Evolutionary conservation across 345 rosid genomes (phyloP).

Genomic region (Citrus trifoliata): DNA sequence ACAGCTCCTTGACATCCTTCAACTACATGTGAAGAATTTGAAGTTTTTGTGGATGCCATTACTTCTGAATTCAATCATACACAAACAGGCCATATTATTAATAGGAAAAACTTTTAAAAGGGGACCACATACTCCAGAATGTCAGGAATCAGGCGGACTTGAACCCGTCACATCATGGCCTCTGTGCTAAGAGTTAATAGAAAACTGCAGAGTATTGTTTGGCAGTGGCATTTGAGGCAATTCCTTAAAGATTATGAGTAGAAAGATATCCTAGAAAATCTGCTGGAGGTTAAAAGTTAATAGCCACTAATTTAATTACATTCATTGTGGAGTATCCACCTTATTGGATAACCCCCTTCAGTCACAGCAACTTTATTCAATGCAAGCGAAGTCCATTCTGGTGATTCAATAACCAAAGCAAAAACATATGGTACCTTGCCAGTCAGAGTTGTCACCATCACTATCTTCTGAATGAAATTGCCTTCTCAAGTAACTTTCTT

Average conservation of each 20-base stretch:
- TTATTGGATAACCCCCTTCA: neutral
- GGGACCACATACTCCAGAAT: neutral
- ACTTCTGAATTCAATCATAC: neutral
- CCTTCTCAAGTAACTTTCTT: conserved; percentile 68
- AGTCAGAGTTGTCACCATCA: conserved; percentile 50
- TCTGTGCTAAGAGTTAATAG: neutral
- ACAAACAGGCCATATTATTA: neutral
- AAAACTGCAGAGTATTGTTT: neutral
- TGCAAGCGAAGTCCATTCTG: neutral
- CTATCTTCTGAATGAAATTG: conserved; percentile 54
- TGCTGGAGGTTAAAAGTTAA: neutral
- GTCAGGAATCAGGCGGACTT: neutral
- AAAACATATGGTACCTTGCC: conserved; percentile 51
- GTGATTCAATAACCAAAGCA: neutral
- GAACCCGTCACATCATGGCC: neutral
- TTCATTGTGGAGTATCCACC: neutral
- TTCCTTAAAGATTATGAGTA: neutral
- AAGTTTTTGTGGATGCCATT: neutral
- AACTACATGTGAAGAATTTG: neutral
- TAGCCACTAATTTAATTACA: neutral
- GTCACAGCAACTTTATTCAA: neutral
- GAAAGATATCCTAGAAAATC: neutral
- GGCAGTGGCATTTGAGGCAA: neutral
- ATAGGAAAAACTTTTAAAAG: neutral
- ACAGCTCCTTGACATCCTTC: neutral